These are phyloP conservation scores for Yamadazyma paraphyllophila DNA, from an alignment of 805 yeast genomes.

Conservation along the genomic window DNA sequence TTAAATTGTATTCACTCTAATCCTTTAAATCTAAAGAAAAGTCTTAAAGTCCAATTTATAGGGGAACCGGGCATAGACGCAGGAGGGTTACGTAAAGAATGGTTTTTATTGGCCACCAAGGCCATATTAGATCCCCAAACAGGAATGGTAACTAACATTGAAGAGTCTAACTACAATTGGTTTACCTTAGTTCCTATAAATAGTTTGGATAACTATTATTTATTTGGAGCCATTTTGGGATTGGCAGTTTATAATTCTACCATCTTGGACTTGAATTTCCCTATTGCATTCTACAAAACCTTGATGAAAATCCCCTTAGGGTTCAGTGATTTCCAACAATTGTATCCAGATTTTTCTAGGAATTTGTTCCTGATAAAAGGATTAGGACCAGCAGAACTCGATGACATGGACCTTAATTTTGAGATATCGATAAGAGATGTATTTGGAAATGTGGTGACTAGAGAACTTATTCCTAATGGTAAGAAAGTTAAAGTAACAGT, in stretches of 20 bases:
- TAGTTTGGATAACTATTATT: slow-evolving; percentile 55
- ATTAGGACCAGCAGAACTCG: slow-evolving; percentile 28
- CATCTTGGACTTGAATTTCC: slow-evolving; percentile 76
- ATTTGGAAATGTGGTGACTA: slow-evolving; percentile 42
- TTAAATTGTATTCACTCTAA: slow-evolving; percentile 57
- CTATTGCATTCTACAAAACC: slow-evolving; percentile 73
- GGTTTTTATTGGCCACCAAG: slow-evolving; percentile 77
- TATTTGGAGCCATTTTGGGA: slow-evolving; percentile 85
- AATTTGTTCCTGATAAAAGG: slow-evolving; percentile 31
- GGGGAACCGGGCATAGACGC: slow-evolving; percentile 94
- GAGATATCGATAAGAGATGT: slow-evolving; percentile 57
- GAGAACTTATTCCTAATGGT: slow-evolving; percentile 62
- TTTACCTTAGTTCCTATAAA: slow-evolving; percentile 53
- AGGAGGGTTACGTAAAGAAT: slow-evolving; percentile 91
- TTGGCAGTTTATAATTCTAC: slow-evolving; percentile 89
- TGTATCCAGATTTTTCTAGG: slow-evolving; percentile 63
- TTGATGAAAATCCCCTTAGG: slow-evolving; percentile 54
- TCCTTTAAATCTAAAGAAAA: slow-evolving; percentile 63
- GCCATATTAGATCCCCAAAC: slow-evolving; percentile 67
- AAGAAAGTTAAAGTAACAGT: slow-evolving; percentile 50
- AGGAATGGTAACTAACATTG: slow-evolving; percentile 64
- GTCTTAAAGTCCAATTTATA: slow-evolving; percentile 73
- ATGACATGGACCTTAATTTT: slow-evolving; percentile 52
- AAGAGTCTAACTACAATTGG: slow-evolving; percentile 75
- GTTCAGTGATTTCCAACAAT: slow-evolving; percentile 61